Evolutionary conservation across 805 yeast genomes (phyloP).

Genomic region (Candida palmyrensis): DNA sequence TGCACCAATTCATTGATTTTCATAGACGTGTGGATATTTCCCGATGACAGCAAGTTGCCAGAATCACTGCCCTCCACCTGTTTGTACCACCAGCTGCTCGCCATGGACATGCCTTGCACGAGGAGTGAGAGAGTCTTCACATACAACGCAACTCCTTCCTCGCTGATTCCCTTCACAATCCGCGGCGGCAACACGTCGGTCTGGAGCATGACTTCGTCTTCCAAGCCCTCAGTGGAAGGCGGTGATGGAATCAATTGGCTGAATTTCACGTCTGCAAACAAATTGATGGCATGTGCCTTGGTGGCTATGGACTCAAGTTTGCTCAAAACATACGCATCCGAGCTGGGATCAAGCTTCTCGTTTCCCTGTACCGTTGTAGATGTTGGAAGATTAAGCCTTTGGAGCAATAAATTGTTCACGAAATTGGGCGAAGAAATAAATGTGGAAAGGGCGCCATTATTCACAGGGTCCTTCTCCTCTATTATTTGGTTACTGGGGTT

Average conservation of each 20-base stretch:
- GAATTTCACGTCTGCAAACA: constrained; percentile 89
- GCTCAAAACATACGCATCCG: constrained; percentile 35
- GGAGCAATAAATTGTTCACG: constrained; percentile 30
- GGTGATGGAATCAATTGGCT: constrained; percentile 78
- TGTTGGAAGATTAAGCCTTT: constrained; percentile 27
- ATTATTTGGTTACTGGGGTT: too few relatives aligned
- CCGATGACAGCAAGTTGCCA: constrained; percentile 22
- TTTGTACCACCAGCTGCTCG: constrained; percentile 86
- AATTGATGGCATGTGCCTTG: constrained; percentile 81
- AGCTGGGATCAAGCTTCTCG: constrained; percentile 8
- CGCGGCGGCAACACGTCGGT: constrained; percentile 50
- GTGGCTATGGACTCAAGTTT: constrained; percentile 75
- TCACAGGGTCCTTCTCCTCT: too few relatives aligned
- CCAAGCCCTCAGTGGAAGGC: constrained; percentile 41
- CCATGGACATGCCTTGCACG: constrained; percentile 80
- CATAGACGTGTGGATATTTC: constrained; percentile 18
- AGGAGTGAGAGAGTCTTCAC: constrained; percentile 77
- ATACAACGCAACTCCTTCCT: constrained; percentile 82
- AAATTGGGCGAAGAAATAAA: constrained; percentile 25
- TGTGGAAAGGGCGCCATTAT: constrained; percentile 12
- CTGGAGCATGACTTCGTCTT: constrained; percentile 30
- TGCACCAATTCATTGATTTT: constrained; percentile 71
- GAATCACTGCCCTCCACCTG: constrained; percentile 8
- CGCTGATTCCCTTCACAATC: constrained; percentile 58
- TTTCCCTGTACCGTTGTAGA: constrained; percentile 19